Evolutionary conservation across 2,329 filamentous ascomycete species (phyloP), one percentile per base, ranked within the genome.

Genomic region (Fusarium sp.): DNA sequence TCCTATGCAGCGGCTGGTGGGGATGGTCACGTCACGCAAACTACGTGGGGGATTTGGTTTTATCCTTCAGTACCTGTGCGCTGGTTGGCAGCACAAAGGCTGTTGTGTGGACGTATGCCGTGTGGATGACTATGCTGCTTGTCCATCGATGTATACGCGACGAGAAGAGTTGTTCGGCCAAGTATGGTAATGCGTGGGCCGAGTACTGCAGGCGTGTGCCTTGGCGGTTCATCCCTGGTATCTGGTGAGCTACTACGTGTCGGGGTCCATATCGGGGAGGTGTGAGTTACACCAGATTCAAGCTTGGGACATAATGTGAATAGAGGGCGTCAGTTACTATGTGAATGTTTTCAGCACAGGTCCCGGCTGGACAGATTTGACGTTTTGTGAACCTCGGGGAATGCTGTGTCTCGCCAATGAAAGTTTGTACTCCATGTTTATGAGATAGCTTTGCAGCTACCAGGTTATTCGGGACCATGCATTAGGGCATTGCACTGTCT

Each of bases 71-170:
- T 22, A 80, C 78, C 70, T 84, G 82, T 67, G 81, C 81, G 1
- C 68, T 79, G 41, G 80, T 77, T 33, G 81, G 81, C 5, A 72
- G 75, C 7, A 70, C 70, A 0, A 76, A 77, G 40, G 58, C 80
- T 3, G 64, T 84, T 4, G 80, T 82, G 0, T 84, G 82, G 80
- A 77, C 75, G 1, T 84, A 84, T 59, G 78, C 79, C 0, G 75
- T 82, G 1, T 84, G 79, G 67, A 83, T 84, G 80, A 78, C 77
- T 0, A 56, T 77, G 4, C 60, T 84, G 11, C 75, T 84, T 6
- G 69, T 83, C 7, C 82, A 84, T 69, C 76, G 82, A 7, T 83
- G 81, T 45, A 75, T 78, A 33, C 76, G 82, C 11, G 82, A 84
- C 48, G 82, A 84, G 69, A 76, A 78, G 51, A 74, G 82, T 10